Conservation (phyloP, 2,329 filamentous ascomycete genomes). For the Thelonectria rubi region DNA sequence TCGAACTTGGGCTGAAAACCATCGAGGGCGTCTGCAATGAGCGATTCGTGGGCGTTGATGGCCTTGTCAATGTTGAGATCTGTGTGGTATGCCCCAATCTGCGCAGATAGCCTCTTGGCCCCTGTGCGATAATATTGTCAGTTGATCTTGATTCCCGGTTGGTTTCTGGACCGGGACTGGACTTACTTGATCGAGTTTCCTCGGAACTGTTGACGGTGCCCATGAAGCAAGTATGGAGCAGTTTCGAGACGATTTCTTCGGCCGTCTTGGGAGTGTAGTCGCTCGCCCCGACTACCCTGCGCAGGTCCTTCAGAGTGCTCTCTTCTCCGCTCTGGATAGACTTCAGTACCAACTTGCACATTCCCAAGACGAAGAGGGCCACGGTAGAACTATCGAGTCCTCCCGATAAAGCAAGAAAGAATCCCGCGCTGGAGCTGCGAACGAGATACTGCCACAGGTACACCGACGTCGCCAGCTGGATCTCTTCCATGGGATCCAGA, state of each 20-base stretch:
- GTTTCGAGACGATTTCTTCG: constrained; percentile 62
- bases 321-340: constrained; percentile 54
- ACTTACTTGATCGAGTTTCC: constrained; percentile 59
- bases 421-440: constrained; percentile 59
- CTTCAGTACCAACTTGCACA: constrained; percentile 64
- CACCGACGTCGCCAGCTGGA: constrained; percentile 42
- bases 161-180: not conserved
- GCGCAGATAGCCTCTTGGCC: constrained; percentile 4
- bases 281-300: constrained; percentile 36
- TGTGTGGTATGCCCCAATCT: constrained; percentile 47
- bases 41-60: not conserved
- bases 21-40: constrained; percentile 64
- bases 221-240: constrained; percentile 61
- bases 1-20: constrained; percentile 60
- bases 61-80: constrained; percentile 52
- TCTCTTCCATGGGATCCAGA: constrained; percentile 46
- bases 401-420: constrained; percentile 60
- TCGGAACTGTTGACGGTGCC: constrained; percentile 66
- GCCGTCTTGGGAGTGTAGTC: constrained; percentile 61
- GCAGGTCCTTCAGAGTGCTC: constrained; percentile 40
- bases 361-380: constrained; percentile 51
- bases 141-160: not conserved
- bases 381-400: constrained; percentile 42
- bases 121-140: not conserved
- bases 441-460: constrained; percentile 58